These are phyloP conservation scores for Leptographium procerum DNA, from an alignment of 2,329 filamentous ascomycete genomes.

Conservation along the genomic window DNA sequence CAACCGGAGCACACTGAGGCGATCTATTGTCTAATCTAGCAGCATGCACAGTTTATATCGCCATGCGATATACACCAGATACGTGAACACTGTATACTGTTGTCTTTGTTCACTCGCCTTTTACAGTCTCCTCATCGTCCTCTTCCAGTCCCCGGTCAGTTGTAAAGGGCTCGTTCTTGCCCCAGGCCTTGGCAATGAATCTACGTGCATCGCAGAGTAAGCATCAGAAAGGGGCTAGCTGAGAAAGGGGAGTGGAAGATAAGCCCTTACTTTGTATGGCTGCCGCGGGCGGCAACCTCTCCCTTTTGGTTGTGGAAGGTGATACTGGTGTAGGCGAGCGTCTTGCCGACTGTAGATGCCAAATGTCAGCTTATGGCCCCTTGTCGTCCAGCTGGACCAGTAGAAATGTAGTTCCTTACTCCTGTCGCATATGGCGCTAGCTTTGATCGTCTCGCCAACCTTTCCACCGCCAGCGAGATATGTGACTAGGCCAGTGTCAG, in stretches of 20 bases:
- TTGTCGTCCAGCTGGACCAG: neutral
- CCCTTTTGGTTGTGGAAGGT: conserved; percentile 48
- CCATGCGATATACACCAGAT: neutral
- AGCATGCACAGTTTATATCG: neutral
- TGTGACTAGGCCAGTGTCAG: conserved; percentile 34
- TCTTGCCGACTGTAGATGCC: conserved; percentile 44
- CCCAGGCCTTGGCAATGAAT: conserved; percentile 18
- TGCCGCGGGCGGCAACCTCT: conserved; percentile 49
- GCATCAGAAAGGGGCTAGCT: neutral
- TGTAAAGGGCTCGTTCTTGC: conserved; percentile 11
- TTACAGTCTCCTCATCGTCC: conserved; percentile 15
- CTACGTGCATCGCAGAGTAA: neutral
- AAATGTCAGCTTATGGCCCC: neutral
- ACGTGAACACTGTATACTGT: neutral
- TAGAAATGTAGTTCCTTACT: conserved; percentile 26
- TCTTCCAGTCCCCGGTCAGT: conserved; percentile 8
- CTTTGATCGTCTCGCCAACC: conserved; percentile 43
- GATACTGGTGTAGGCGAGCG: conserved; percentile 48
- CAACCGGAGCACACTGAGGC: too few species aligned
- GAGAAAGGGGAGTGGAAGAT: neutral
- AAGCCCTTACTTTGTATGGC: conserved; percentile 57
- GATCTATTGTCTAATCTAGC: neutral
- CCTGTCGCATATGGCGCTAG: conserved; percentile 48
- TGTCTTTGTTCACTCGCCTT: neutral
- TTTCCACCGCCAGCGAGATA: conserved; percentile 49